Percentiles rank a stretch among this genome's conserved stretches.
Conservation (phyloP, 1,284 basidiomycete species). For the Boletus sp. region DNA sequence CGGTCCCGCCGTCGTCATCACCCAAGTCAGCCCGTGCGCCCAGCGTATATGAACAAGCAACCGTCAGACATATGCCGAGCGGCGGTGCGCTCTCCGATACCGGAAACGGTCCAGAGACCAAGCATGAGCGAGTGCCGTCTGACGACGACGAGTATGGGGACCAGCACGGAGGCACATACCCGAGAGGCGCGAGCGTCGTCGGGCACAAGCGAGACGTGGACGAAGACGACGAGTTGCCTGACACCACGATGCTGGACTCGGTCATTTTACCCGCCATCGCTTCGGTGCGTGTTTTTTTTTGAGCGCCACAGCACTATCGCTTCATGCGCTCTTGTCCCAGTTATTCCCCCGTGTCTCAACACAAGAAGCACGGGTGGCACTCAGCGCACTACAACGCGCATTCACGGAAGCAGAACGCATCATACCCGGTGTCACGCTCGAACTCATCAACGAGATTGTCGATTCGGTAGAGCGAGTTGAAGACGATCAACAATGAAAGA, state of each 20-base stretch:
- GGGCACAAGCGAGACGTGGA: conserved; percentile 47
- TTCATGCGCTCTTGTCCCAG: conserved; percentile 44
- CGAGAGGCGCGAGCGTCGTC: conserved; percentile 24
- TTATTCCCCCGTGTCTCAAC: conserved; percentile 88
- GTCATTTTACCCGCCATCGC: conserved; percentile 92
- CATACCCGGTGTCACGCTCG: conserved; percentile 78
- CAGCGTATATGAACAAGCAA: conserved; percentile 62
- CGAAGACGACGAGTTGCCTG: conserved; percentile 71
- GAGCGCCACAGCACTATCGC: no score
- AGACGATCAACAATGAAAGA: conserved; percentile 49
- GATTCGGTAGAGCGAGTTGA: conserved; percentile 91
- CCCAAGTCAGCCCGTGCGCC: conserved; percentile 40
- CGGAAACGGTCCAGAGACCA: conserved; percentile 21
- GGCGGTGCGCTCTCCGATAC: conserved; percentile 14
- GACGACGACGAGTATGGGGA: conserved; percentile 73
- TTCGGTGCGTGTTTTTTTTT: conserved; percentile 56
- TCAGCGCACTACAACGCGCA: conserved; percentile 84
- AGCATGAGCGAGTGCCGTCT: conserved; percentile 49
- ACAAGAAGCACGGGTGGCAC: conserved; percentile 81
- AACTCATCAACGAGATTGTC: conserved; percentile 84
- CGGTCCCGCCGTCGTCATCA: conserved; percentile 36
- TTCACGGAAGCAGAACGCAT: conserved; percentile 92
- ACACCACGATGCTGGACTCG: conserved; percentile 91
- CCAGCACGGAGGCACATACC: conserved; percentile 39
- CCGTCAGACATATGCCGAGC: conserved; percentile 60